Evolutionary conservation across 495 filamentous ascomycete genomes (phyloP), one percentile per base, ranked within the genome.

Genomic region (Penicillium samsonianum): DNA sequence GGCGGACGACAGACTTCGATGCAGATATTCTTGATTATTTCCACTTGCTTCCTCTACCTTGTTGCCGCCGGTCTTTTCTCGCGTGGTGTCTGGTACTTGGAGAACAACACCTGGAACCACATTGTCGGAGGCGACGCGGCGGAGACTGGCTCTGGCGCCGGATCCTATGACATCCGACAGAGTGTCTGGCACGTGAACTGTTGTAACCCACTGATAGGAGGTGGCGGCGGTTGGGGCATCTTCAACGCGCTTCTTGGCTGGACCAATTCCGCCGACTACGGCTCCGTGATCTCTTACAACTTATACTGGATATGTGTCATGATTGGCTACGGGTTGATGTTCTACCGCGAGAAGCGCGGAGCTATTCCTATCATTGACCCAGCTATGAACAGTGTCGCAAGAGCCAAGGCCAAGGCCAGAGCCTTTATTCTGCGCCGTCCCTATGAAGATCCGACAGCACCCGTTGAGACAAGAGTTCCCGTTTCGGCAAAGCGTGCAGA

Each of bases 171-270:
- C 67, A 93, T 96, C 60, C 77, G 79, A 26, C 74, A 85, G 60
- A 92, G 84, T 46, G 91, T 96, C 3, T 96, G 92, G 92, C 92
- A 97, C 65, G 84, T 96, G 48, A 95, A 96, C 64, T 96, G 90
- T 76, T 95, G 91, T 70, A 92, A 82, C 53, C 85, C 91, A 0
- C 70, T 77, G 20, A 46, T 87, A 16, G 84, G 85, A 50, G 89
- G 89, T 31, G 90, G 90, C 17, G 84, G 83, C 43, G 91, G 90
- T 23, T 97, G 92, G 92, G 91, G 90, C 43, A 83, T 96, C 65
- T 95, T 96, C 78, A 95, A 93, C 59, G 85, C 89, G 17, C 73
- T 86, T 12, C 61, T 82, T 9, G 92, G 92, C 22, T 97, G 92
- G 92, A 83, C 85, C 55, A 96, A 96, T 71, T 89, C 89, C 0